These are phyloP conservation scores for Tylopilus sp. DNA, from an alignment of 1,284 basidiomycete species.

Conservation along the genomic window DNA sequence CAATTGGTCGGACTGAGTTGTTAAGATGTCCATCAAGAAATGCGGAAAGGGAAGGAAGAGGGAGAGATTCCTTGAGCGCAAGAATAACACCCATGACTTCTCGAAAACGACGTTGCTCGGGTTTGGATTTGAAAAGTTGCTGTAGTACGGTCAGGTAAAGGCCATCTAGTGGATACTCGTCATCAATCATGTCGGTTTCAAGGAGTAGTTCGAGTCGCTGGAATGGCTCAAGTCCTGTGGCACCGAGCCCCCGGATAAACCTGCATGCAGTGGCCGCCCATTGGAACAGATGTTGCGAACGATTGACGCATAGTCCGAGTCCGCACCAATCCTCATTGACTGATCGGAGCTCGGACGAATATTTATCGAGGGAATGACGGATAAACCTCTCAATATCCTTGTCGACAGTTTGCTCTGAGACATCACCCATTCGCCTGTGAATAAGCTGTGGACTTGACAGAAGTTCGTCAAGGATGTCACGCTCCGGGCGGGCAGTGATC, in stretches of 20 bases:
- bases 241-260: conserved; percentile 3
- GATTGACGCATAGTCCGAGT: conserved; percentile 2
- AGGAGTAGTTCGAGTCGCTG: not conserved
- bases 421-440: conserved; percentile 1
- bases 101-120: not conserved
- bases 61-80: not conserved
- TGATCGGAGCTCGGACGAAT: not conserved
- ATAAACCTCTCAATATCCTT: conserved; percentile 7
- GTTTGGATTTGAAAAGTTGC: not conserved
- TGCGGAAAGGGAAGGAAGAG: not conserved
- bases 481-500: conserved; percentile 12
- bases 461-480: not conserved
- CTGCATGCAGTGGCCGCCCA: conserved; percentile 19
- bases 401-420: not conserved
- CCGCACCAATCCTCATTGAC: conserved; percentile 13
- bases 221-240: not conserved
- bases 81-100: not conserved
- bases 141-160: not conserved
- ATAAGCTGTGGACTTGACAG: not conserved
- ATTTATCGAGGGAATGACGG: not conserved
- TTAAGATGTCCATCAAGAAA: not conserved
- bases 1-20: not conserved
- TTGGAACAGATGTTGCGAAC: conserved; percentile 12
- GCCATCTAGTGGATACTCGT: not conserved
- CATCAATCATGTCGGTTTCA: not conserved